Evolutionary conservation across 345 rosid genomes (phyloP).

Genomic region (Boechera retrofracta): DNA sequence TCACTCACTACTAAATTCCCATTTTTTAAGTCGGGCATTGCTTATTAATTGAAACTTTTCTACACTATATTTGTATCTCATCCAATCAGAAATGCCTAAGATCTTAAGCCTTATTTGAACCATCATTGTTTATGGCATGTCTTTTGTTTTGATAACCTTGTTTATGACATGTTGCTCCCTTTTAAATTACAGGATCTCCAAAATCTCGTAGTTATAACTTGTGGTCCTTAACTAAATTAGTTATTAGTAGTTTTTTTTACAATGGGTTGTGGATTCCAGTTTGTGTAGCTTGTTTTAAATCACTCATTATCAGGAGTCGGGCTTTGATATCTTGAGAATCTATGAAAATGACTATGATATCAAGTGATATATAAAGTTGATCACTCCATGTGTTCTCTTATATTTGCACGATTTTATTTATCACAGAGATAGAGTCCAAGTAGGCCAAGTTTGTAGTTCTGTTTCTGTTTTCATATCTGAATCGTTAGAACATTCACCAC

Average conservation of each 20-base stretch:
- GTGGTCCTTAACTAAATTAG: constrained; percentile 19
- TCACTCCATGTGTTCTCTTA: constrained; percentile 10
- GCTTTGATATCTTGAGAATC: constrained; percentile 31
- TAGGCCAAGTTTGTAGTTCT: constrained; percentile 5
- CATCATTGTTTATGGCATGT: constrained; percentile 18
- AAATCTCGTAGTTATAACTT: constrained; percentile 19
- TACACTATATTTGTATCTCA: constrained; percentile 7
- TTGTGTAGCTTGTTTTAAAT: neutral
- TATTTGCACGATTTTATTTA: neutral
- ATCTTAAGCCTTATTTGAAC: constrained; percentile 28
- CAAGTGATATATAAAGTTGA: constrained; percentile 8
- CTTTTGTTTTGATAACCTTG: constrained; percentile 39
- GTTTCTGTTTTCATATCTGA: neutral
- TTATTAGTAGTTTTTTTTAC: neutral
- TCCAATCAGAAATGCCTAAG: constrained; percentile 39
- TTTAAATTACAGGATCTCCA: constrained; percentile 27
- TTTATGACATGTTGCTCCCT: constrained; percentile 34
- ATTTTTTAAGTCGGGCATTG: neutral
- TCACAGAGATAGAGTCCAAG: constrained; percentile 9
- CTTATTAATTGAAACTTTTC: constrained; percentile 6
- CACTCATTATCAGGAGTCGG: constrained; percentile 1
- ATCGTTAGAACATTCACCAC: neutral
- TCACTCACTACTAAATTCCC: constrained; percentile 12
- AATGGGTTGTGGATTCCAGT: constrained; percentile 2
- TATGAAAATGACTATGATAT: constrained; percentile 21